These are phyloP conservation scores for Chloranthus sessilifolius DNA, from an alignment of 164 flowering plant species.

Conservation along the genomic window DNA sequence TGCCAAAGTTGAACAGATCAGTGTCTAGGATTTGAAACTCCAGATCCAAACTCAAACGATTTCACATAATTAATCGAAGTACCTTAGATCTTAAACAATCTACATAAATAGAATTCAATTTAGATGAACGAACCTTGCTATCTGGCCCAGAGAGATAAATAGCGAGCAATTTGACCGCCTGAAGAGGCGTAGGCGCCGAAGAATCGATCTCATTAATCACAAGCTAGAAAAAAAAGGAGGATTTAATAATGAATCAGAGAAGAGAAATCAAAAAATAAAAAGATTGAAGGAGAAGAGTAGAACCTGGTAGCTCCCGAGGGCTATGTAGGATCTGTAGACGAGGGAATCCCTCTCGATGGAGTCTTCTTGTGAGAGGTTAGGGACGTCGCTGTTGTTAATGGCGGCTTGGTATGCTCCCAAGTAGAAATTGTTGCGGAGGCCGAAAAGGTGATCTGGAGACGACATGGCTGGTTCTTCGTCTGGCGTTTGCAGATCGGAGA, in stretches of 20 bases:
- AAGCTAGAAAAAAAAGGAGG: slow-evolving; percentile 30
- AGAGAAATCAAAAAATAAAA: neutral
- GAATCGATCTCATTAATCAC: slow-evolving; percentile 80
- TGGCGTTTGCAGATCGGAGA: neutral
- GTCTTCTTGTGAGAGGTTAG: slow-evolving; percentile 80
- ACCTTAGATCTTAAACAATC: slow-evolving; percentile 7
- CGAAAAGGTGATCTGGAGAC: slow-evolving; percentile 73
- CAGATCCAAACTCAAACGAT: neutral
- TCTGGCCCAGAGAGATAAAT: slow-evolving; percentile 62
- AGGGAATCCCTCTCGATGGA: slow-evolving; percentile 70
- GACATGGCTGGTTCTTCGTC: slow-evolving; percentile 27
- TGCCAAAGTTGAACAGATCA: neutral
- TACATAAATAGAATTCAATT: neutral
- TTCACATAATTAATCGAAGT: neutral
- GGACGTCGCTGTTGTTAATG: slow-evolving; percentile 81
- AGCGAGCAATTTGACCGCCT: slow-evolving; percentile 92
- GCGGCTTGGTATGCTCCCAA: slow-evolving; percentile 94
- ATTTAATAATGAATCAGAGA: neutral
- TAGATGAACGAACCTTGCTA: slow-evolving; percentile 48
- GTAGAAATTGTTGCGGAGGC: slow-evolving; percentile 81
- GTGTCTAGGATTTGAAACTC: neutral
- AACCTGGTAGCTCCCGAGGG: slow-evolving; percentile 78
- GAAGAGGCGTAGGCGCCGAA: slow-evolving; percentile 84
- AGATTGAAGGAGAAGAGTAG: neutral
- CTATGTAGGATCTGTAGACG: slow-evolving; percentile 90